Evolutionary conservation across 78 protist genomes (phyloP), one percentile per base, ranked within the genome.

Genomic region (Ministeria vibrans): DNA sequence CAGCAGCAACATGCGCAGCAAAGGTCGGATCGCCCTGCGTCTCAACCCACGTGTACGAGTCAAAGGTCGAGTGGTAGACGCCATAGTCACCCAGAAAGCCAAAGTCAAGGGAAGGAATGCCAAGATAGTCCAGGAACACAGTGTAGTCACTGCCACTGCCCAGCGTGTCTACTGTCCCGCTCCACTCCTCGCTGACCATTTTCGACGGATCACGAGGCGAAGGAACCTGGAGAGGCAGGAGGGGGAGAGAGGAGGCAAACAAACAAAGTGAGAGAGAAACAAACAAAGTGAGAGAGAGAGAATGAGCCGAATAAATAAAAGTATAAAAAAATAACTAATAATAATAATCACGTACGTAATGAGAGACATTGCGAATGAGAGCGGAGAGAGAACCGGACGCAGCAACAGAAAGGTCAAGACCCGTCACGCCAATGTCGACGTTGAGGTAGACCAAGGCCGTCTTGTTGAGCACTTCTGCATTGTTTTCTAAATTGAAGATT

Each of bases 121-220:
- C 86, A 9, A 75, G n/a, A 63, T 64, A 66, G 43, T 83, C 69
- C 62, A 68, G 30, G 44, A 74, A 42, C 27, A 63, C 77, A 1
- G 86, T 82, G 78, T 82, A 82, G 74, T 82, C 86, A 1, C 71
- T 53, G 9, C 86, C 86, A 11, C 66, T 45, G 42, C 82, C 82
- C 63, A 78, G 72, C 32, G 70, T 68, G 79, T 84, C 88, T 9
- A 20, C 9, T 15, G 55, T 20, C n/a, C 55, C 55, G 55, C 15
- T 15, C 55, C 55, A 49, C 15, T 49, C 55, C 9, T 20, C 55
- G 55, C 55, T 49, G 38, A 77, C n/a, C 9, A 49, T 9, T 49
- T 15, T 15, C 15, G n/a, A 49, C 55, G 15, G n/a, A 49, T n/a
- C 55, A 15, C 55, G 55, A 49, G 15, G 15, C 55, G 55, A 9